phyloP scores from a whole-genome alignment of 2,329 filamentous ascomycete genomes.

The Penicillium hordei region DNA sequence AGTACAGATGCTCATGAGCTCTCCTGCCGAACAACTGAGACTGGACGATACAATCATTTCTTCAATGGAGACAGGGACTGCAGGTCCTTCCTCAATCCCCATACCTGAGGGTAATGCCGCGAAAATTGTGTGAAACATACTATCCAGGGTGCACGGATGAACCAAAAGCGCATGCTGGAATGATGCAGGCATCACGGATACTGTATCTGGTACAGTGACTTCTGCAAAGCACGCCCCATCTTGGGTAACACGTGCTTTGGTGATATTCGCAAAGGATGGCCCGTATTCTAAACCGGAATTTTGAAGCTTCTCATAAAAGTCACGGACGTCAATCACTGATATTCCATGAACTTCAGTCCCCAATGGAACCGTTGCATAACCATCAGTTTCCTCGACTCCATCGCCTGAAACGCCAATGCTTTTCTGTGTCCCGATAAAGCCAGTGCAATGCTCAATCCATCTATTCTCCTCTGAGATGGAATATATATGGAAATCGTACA shows the following conservation, averaged over 20 bases:
- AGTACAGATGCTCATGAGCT: conserved; percentile 13
- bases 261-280: conserved; percentile 27
- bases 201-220: conserved; percentile 29
- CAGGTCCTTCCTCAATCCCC: conserved; percentile 11
- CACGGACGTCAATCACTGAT: conserved; percentile 18
- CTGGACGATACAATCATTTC: conserved; percentile 17
- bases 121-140: conserved; percentile 33
- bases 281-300: conserved; percentile 32
- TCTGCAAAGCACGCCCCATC: conserved; percentile 18
- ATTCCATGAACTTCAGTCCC: conserved; percentile 3
- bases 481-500: conserved; percentile 23
- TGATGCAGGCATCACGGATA: conserved; percentile 28
- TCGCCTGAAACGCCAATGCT: not conserved
- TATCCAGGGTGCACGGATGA: conserved; percentile 36
- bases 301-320: conserved; percentile 29
- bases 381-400: not conserved
- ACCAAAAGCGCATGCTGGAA: conserved; percentile 29
- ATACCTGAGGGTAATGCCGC: conserved; percentile 15
- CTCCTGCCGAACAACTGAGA: conserved; percentile 8
- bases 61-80: conserved; percentile 26
- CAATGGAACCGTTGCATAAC: not conserved
- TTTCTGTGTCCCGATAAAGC: conserved; percentile 5
- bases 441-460: conserved; percentile 31
- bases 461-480: conserved; percentile 22
- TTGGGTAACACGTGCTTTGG: conserved; percentile 12